These are phyloP conservation scores for Geosmithia flava DNA, from an alignment of 2,329 filamentous ascomycete species.

Conservation along the genomic window DNA sequence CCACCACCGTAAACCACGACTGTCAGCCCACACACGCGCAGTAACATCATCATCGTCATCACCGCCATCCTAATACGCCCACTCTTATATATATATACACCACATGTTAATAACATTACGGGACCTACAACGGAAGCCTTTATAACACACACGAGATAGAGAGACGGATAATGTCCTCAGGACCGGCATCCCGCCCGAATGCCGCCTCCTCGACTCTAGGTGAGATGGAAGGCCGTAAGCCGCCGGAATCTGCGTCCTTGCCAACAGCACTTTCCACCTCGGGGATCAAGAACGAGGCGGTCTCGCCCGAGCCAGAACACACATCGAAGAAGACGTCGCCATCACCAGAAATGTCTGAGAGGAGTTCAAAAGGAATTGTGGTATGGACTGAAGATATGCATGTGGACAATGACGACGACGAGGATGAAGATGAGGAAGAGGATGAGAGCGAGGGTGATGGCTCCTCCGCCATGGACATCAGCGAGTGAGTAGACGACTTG, in stretches of 20 bases:
- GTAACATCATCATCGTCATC: not conserved
- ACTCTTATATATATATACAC: not conserved
- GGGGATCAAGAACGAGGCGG: not conserved
- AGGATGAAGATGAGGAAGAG: constrained; percentile 7
- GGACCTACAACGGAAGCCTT: no score
- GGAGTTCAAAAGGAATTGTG: constrained; percentile 25
- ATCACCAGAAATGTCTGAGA: constrained; percentile 19
- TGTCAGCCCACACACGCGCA: not conserved
- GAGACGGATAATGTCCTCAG: not conserved
- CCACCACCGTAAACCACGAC: not conserved
- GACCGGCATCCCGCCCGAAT: not conserved
- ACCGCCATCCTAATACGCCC: no score
- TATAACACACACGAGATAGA: no score
- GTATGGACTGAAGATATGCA: constrained; percentile 31
- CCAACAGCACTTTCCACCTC: not conserved
- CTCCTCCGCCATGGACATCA: constrained; percentile 2
- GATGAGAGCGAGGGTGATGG: not conserved
- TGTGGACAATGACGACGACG: constrained; percentile 3
- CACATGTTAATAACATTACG: not conserved
- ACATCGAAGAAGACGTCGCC: not conserved
- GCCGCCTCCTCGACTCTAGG: not conserved
- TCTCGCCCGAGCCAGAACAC: not conserved
- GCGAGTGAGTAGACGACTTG: constrained; percentile 1
- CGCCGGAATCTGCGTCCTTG: not conserved
- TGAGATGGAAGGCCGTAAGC: not conserved